Base-by-base conservation (phyloP, 768 basidiomycete species). In the Lentinula boryana region DNA sequence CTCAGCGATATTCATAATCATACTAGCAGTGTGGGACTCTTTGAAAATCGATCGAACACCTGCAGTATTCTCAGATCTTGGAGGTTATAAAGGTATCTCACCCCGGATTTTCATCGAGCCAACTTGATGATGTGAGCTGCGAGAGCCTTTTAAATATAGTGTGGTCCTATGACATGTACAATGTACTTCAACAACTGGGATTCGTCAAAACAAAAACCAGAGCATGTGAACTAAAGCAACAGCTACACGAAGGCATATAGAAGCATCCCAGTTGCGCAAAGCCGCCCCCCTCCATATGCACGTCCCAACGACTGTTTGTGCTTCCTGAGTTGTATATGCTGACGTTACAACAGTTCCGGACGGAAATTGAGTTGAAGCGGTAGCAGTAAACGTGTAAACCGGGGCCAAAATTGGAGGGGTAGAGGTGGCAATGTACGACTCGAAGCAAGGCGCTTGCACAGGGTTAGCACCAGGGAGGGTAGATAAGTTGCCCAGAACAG, bases 391-490 rank as follows among this genome's bases (percentile, higher is more conserved):
- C 13, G 50, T 59, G 38, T 61, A 58, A 35, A 58, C 38, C 2
- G 63, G 63, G 4, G 36, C 31, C 12, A 63, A 32, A 9, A 63
- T 60, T 12, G 56, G 16, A 16, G 63, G 63, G 8, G 59, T 62
- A 41, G 31, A 46, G 7, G 44, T 46, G 12, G 61, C 55, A 9
- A 41, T 15, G 60, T 61, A 63, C 5, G n/a, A 33, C 40, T 63
- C 63, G 31, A 57, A 63, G 51, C 63, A 63, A 1, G 60, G 56
- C 21, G 60, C 60, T 31, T 63, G 63, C 40, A 63, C 63, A 4
- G 63, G 63, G 40, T 63, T 63, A 43, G 60, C 63, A n/a, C 63
- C 63, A 18, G 63, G 60, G 36, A 63, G 60, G n/a, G 56, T 57
- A 12, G 55, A 49, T 8, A 63, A 38, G 35, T 61, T 63, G 16